Evolutionary conservation across 129 eudicot genomes (phyloP), one percentile per base, ranked within the genome.

Genomic region (Flaveria robusta): DNA sequence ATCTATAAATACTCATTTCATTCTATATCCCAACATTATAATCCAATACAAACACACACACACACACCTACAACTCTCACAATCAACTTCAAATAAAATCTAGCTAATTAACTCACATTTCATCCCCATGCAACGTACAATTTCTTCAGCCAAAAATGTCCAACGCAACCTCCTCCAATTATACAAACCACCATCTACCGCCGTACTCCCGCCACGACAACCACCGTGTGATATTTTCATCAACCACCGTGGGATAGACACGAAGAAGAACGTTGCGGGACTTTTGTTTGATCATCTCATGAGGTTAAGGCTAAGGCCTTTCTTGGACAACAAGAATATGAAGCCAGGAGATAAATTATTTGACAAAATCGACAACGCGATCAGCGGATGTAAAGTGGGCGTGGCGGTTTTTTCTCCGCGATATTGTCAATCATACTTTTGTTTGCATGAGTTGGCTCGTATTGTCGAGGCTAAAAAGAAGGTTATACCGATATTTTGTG

Each of bases 241-340:
- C 59, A 93, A 88, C 88, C 98, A 93, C 78, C 86, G 96, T 1
- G 94, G 96, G 11, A 79, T 88, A 9, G 97, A 93, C 75, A 93
- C 98, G 7, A 93, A 93, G 72, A 78, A 83, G 11, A 86, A 86
- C 46, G 84, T 93, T 0, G 87, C 98, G 0, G 95, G 95, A 5
- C 83, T 93, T 52, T 66, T 93, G 43, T 85, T 83, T 70, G 80
- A 82, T 41, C 89, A 87, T 63, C 83, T 93, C 8, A 46, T 26
- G 23, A 70, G 86, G 54, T 72, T 88, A 12, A 60, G 79, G 24
- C 69, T 88, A 27, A 68, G 83, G 23, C 88, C 98, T n/a, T 93
- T 93, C 65, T 77, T 90, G 81, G 98, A 93, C 77, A 86, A 87
- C 87, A 86, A 88, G 79, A 88, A 62, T 66, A 88, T 93, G 98